Evolutionary conservation across 1,139 yeast genomes (phyloP).

Genomic region (Spathaspora sp.): DNA sequence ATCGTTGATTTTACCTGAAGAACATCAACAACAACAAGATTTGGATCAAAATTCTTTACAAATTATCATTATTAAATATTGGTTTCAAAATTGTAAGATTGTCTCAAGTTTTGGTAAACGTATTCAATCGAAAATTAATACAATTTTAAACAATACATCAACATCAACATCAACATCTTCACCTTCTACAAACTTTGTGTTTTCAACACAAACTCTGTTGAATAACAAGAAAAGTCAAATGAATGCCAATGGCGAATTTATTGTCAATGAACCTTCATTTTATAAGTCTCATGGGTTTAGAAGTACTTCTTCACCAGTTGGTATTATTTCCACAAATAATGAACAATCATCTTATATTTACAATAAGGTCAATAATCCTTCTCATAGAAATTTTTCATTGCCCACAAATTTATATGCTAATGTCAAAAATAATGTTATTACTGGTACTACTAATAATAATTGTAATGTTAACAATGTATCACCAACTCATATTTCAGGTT

Average conservation of each 20-base stretch:
- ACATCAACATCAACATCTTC: constrained; percentile 5
- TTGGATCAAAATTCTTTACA: constrained; percentile 20
- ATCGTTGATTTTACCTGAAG: constrained; percentile 23
- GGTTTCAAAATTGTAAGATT: constrained; percentile 47
- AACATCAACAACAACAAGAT: constrained; percentile 11
- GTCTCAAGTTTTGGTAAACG: constrained; percentile 47
- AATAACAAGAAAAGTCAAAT: constrained; percentile 17
- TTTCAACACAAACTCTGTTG: constrained; percentile 5
- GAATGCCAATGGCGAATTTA: constrained; percentile 36
- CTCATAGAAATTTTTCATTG: constrained; percentile 11
- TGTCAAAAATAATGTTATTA: not conserved
- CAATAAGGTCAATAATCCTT: constrained; percentile 3
- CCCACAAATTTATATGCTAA: constrained; percentile 12
- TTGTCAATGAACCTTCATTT: constrained; percentile 13
- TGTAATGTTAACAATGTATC: constrained; percentile 5
- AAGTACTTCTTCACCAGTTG: constrained; percentile 9
- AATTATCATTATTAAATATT: constrained; percentile 36
- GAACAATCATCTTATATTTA: constrained; percentile 4
- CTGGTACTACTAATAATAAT: not conserved
- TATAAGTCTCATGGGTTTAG: constrained; percentile 5
- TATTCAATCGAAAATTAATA: constrained; percentile 46
- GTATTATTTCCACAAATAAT: constrained; percentile 5
- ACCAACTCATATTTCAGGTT: constrained; percentile 2
- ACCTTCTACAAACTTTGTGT: not conserved
- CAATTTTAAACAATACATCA: constrained; percentile 23